Base-by-base conservation (phyloP, 78 protist genomes). In the Emiliania huxleyi region DNA sequence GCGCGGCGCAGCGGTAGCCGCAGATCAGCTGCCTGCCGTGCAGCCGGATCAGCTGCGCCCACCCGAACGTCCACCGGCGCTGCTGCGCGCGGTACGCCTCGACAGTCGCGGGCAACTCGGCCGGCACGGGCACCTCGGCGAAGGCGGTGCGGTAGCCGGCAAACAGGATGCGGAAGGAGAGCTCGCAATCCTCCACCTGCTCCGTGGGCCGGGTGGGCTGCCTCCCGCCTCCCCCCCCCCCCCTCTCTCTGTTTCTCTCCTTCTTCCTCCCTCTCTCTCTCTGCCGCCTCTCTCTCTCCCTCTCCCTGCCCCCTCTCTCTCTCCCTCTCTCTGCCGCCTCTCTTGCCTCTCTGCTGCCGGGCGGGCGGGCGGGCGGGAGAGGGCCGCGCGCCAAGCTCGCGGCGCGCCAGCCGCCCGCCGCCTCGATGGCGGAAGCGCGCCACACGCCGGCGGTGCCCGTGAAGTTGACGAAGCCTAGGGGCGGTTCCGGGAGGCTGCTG, bases 41-140 rank as follows among this genome's bases (percentile, higher is more conserved):
- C 75, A 62, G 12, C 23, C 75, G 75, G 75, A 62, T 62, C 37
- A 62, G 75, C 75, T 62, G 75, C 75, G 75, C 75, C 75, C 75
- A 62, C 12, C 75, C 75, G 11, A 62, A 23, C 8, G 75, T 62
- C 75, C 75, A 62, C 37, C 75, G 75, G 5, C 75, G 75, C 75
- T 62, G 75, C 33, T 62, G 75, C 75, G 75, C 75, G 37, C 33
- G 23, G 33, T 62, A 62, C n/a, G 75, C 75, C 29, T 4, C 23
- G 23, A 62, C 5, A 5, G 75, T 18, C 29, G 75, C 75, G 37
- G 75, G 75, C 37, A 62, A 15, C 75, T 62, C 75, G n/a, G 75
- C 75, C 5, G 11, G 75, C 8, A 62, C 75, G 11, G 23, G 75
- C 23, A 23, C 75, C 75, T 21, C n/a, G 11, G 75, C 75, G 23